Evolutionary conservation across 2,329 filamentous ascomycete genomes (phyloP), one percentile per base, ranked within the genome.

Genomic region (Penicillium hordei): DNA sequence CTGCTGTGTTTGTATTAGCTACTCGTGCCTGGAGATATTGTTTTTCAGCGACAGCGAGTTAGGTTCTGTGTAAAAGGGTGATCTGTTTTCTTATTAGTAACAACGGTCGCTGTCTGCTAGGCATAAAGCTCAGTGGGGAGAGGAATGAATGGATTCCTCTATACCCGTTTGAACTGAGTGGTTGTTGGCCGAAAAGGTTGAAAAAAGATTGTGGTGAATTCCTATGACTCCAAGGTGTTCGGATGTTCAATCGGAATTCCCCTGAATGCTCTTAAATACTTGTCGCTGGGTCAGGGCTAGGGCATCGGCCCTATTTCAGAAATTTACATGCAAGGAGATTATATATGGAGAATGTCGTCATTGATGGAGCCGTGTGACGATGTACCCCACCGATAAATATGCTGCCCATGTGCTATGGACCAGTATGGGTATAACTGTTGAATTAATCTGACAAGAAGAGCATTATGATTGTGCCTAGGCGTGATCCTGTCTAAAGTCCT

Each of bases 331-430:
- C 10, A 27, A 43, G 40, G 29, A 23, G 45, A 23, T 48, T 48
- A 43, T 48, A 17, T 57, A 63, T 61, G 59, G 59, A 54, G 57
- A 49, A 60, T 56, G 38, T 36, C 33, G 61, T 61, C 61, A 61
- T 61, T 31, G 48, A 58, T 60, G 58, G 55, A 56, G n/a, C 56
- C 59, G n/a, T 49, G 19, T 52, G 59, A 60, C 31, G 29, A 21
- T 39, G 25, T 50, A 51, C 48, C 48, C 48, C 48, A 51, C 36
- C 48, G 7, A 27, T 19, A 25, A 48, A 36, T 7, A 34, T 25
- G 19, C 23, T 8, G 31, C 7, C 6, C n/a, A 31, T 21, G 19
- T 31, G 33, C 13, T 13, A 31, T 31, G 29, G 12, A 31, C 3
- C 29, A 31, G 1, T 31, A 31, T 31, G 1, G 31, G 5, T 13